A percentile compares a stretch with the other conserved stretches of the same genome.
phyloP scores from a whole-genome alignment of 768 basidiomycete genomes.

The Kwoniella mangroviensis region DNA sequence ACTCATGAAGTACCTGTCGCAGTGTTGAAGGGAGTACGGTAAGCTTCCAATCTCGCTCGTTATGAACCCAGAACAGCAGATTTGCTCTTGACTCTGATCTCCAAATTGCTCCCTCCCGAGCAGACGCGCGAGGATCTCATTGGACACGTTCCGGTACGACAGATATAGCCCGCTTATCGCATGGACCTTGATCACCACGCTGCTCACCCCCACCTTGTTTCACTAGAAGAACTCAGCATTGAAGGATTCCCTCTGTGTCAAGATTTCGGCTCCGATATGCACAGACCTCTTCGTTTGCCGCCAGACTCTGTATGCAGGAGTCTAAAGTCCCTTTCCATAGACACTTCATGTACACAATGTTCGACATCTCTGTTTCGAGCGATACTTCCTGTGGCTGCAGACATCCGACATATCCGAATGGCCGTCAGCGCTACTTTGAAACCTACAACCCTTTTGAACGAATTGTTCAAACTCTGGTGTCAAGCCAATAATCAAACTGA shows the following conservation, averaged over 20 bases:
- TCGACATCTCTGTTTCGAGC: too few species aligned
- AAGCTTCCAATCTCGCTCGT: neutral
- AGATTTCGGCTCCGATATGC: neutral
- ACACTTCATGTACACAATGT: too few species aligned
- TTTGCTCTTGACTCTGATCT: too few species aligned
- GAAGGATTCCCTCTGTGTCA: neutral
- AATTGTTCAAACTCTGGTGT: neutral
- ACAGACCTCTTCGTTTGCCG: neutral
- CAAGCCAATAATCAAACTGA: neutral
- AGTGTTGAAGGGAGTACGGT: neutral
- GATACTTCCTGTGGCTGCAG: too few species aligned
- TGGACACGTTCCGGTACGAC: too few species aligned
- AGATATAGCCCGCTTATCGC: neutral
- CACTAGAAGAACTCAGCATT: neutral
- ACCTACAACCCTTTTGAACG: neutral
- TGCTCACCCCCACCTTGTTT: neutral
- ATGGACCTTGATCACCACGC: neutral
- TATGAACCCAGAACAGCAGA: too few species aligned
- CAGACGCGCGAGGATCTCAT: too few species aligned
- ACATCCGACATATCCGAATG: too few species aligned
- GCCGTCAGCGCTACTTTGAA: too few species aligned
- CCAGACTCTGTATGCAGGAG: neutral
- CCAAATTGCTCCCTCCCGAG: too few species aligned
- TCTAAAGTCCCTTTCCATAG: neutral
- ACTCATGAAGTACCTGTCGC: neutral